These are phyloP conservation scores for Oidiodendron maius DNA, from an alignment of 495 filamentous ascomycete species.

Conservation along the genomic window DNA sequence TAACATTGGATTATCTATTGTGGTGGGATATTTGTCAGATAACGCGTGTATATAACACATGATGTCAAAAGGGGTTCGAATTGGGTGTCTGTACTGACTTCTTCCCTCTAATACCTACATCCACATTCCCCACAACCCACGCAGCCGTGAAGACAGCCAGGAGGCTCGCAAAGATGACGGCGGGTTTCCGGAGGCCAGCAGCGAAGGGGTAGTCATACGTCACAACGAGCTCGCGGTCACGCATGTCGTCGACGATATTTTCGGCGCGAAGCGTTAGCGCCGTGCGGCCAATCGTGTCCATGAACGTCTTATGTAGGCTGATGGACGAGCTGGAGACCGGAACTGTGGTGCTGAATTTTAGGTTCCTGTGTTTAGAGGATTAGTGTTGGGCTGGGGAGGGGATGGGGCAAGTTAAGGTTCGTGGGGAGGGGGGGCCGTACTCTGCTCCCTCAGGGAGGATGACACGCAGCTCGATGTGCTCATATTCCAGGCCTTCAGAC, in stretches of 20 bases:
- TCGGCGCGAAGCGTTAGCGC: conserved; percentile 72
- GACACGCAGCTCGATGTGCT: conserved; percentile 71
- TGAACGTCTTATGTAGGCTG: conserved; percentile 71
- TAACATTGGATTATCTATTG: too few species aligned
- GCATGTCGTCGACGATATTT: conserved; percentile 82
- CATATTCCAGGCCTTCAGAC: conserved; percentile 78
- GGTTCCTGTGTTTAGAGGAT: conserved; percentile 46
- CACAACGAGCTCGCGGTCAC: conserved; percentile 75
- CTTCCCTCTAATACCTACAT: conserved; percentile 19
- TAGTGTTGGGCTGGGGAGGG: neutral
- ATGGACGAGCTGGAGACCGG: conserved; percentile 49
- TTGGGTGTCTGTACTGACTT: conserved; percentile 27
- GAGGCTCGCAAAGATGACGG: conserved; percentile 72
- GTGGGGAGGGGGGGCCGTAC: conserved; percentile 50
- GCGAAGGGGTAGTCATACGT: conserved; percentile 79
- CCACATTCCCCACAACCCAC: conserved; percentile 58
- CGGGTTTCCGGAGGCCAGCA: conserved; percentile 77
- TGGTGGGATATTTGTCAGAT: too few species aligned
- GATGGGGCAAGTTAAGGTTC: neutral
- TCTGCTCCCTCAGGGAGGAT: conserved; percentile 87
- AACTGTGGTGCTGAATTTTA: conserved; percentile 58
- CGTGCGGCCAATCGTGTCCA: conserved; percentile 89
- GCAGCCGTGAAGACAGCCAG: conserved; percentile 66
- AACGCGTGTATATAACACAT: too few species aligned
- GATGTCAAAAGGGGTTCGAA: conserved; percentile 58